Conservation (phyloP, 2,329 filamentous ascomycete genomes). For the Ophiocordyceps sinensis region DNA sequence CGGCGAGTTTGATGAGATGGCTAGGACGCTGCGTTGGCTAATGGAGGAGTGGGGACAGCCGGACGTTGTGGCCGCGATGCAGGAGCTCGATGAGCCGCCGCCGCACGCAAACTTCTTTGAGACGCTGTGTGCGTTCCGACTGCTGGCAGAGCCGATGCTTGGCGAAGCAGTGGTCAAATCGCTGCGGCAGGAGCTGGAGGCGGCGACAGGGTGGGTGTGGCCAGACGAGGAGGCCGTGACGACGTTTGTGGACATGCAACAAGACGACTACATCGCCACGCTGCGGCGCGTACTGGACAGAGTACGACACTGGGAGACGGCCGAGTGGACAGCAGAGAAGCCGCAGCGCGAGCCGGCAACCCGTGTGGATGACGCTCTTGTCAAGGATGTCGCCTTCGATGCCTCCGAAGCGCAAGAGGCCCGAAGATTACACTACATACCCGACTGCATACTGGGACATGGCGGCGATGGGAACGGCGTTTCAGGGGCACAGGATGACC, state of each 20-base stretch:
- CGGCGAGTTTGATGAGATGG: conserved; percentile 44
- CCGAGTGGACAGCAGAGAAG: not conserved
- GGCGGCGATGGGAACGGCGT: too few species aligned
- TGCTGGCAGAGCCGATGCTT: conserved; percentile 30
- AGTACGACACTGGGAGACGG: not conserved
- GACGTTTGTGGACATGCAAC: conserved; percentile 15
- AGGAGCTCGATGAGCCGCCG: conserved; percentile 18
- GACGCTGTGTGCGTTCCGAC: conserved; percentile 31
- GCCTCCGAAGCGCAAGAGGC: too few species aligned
- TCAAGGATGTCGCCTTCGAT: too few species aligned
- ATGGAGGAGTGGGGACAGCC: conserved; percentile 26
- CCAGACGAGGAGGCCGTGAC: conserved; percentile 21
- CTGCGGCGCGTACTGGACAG: conserved; percentile 12
- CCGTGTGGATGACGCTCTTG: not conserved
- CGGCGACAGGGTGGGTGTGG: conserved; percentile 19
- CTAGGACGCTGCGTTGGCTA: conserved; percentile 44
- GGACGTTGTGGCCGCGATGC: conserved; percentile 19
- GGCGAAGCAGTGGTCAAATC: conserved; percentile 13
- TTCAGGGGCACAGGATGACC: too few species aligned
- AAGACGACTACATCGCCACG: conserved; percentile 10
- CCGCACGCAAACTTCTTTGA: conserved; percentile 18
- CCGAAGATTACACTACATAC: too few species aligned
- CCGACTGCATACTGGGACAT: too few species aligned
- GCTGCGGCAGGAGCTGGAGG: conserved; percentile 14
- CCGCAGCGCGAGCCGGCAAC: not conserved